These are phyloP conservation scores for Theobroma grandiflorum DNA, from an alignment of 441 rosid genomes.

Conservation along the genomic window DNA sequence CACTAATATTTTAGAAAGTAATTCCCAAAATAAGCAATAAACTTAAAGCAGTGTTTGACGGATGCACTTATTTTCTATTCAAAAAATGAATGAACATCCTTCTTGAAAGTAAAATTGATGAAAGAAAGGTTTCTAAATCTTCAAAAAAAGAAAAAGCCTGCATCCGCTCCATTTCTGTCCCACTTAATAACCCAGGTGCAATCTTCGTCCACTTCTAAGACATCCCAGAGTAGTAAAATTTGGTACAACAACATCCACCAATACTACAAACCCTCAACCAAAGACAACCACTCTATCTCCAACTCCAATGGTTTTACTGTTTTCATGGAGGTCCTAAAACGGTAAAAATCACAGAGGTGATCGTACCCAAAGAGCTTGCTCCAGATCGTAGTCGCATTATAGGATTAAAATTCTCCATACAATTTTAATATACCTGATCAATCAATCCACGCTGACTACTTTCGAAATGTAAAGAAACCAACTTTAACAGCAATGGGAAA, in stretches of 20 bases:
- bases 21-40: slow-evolving; percentile 22
- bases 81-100: not conserved
- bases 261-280: not conserved
- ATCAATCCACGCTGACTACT: not conserved
- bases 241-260: not conserved
- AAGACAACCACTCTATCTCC: not conserved
- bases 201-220: not conserved
- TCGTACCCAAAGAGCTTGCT: not conserved
- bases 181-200: not conserved
- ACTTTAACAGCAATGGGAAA: not conserved
- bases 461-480: not conserved
- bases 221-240: not conserved
- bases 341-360: not conserved
- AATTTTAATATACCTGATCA: not conserved
- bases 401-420: not conserved
- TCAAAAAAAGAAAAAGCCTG: not conserved
- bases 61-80: slow-evolving; percentile 1
- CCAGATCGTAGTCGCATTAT: not conserved
- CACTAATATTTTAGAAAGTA: slow-evolving; percentile 2
- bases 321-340: not conserved
- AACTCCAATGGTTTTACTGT: not conserved
- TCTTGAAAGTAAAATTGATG: not conserved
- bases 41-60: not conserved
- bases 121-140: not conserved
- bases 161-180: not conserved